phyloP scores from a whole-genome alignment of 768 basidiomycete genomes.

The Auricularia cornea region DNA sequence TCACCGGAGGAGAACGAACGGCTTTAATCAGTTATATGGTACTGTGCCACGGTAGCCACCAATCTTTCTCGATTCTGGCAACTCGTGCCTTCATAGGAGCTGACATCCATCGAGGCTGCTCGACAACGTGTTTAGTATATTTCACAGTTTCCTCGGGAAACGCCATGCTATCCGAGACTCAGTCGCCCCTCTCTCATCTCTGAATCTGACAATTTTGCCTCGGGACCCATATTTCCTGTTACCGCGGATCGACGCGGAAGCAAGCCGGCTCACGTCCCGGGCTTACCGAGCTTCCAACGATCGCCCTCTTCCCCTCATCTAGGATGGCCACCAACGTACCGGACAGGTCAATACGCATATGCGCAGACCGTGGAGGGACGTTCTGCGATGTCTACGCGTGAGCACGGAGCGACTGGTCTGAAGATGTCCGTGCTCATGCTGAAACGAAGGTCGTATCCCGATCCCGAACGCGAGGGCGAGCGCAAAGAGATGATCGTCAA shows the following conservation, averaged over 20 bases:
- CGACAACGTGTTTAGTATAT: no score
- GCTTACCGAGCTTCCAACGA: not conserved
- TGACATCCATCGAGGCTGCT: no score
- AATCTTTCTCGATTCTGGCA: no score
- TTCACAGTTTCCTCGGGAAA: no score
- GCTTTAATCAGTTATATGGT: no score
- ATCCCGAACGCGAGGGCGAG: conserved; percentile 44
- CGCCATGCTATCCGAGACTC: no score
- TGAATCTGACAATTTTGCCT: no score
- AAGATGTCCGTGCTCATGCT: conserved; percentile 1
- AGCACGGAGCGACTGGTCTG: conserved; percentile 18
- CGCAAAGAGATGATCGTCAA: conserved; percentile 85
- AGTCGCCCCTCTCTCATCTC: no score
- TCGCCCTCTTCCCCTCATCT: not conserved
- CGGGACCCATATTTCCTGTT: no score
- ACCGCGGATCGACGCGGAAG: not conserved
- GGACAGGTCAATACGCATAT: conserved; percentile 73
- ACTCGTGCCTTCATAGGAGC: no score
- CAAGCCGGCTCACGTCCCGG: not conserved
- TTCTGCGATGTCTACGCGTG: conserved; percentile 87
- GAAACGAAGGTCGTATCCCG: conserved; percentile 56
- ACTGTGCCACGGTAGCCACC: no score
- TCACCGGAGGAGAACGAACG: no score
- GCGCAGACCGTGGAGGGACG: conserved; percentile 85
- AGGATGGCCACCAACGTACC: conserved; percentile 30